These are phyloP conservation scores for Patellifolia procumbens DNA, from an alignment of 179 eudicot species.

Conservation along the genomic window DNA sequence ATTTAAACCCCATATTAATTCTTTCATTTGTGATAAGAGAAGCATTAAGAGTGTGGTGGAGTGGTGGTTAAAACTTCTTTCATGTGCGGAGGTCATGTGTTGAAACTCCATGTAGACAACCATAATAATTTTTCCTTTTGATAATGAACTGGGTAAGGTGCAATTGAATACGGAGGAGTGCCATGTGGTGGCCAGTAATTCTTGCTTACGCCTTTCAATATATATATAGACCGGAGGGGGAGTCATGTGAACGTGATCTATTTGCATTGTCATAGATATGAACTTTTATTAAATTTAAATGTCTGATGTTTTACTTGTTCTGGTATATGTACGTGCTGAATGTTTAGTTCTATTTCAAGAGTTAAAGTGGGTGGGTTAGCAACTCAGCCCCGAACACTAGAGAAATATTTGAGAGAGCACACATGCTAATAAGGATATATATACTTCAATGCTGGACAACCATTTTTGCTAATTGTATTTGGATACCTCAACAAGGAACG, in stretches of 20 bases:
- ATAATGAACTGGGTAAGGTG: too few relatives aligned
- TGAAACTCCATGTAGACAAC: too few relatives aligned
- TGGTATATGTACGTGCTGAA: neutral
- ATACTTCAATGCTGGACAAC: neutral
- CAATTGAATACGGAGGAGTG: too few relatives aligned
- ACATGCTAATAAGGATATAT: neutral
- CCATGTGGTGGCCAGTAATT: too few relatives aligned
- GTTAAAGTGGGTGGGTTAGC: neutral
- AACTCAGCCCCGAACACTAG: neutral
- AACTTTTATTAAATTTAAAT: neutral
- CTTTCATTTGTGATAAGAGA: too few relatives aligned
- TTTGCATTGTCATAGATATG: neutral
- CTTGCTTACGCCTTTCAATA: too few relatives aligned
- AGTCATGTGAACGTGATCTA: neutral
- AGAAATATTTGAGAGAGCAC: neutral
- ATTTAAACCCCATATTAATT: too few relatives aligned
- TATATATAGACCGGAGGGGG: too few relatives aligned
- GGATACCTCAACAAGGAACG: neutral
- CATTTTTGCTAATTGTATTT: neutral
- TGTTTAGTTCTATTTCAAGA: neutral
- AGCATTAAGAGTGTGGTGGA: too few relatives aligned
- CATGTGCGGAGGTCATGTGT: too few relatives aligned
- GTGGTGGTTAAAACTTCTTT: too few relatives aligned
- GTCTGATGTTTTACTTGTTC: neutral
- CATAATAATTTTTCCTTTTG: too few relatives aligned